A percentile compares a stretch with the other conserved stretches of the same genome.
These are phyloP conservation scores for Aspergillus indologenus DNA, from an alignment of 495 filamentous ascomycete genomes.

Conservation along the genomic window DNA sequence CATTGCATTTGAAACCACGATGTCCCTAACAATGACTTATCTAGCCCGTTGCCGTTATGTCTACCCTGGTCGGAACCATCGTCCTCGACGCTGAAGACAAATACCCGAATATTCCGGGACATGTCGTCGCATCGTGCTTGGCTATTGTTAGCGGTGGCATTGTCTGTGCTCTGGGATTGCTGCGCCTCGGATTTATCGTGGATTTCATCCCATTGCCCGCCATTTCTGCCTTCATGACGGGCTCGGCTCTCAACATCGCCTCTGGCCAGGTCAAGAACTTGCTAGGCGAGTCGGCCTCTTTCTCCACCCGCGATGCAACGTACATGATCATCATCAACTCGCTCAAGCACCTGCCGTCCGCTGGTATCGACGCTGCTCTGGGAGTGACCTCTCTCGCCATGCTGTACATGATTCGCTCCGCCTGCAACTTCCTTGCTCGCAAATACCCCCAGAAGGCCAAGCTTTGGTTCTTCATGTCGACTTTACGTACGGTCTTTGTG, in stretches of 20 bases:
- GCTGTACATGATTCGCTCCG: conserved; percentile 76
- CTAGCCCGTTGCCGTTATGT: conserved; percentile 94
- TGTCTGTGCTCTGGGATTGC: conserved; percentile 74
- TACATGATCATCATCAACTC: conserved; percentile 87
- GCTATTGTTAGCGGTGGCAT: conserved; percentile 80
- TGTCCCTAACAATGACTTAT: conserved; percentile 17
- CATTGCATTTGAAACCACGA: background rate
- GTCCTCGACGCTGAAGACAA: conserved; percentile 55
- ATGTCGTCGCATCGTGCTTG: conserved; percentile 74
- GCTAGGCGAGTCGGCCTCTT: conserved; percentile 73
- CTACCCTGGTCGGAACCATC: conserved; percentile 80
- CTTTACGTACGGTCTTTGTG: conserved; percentile 85
- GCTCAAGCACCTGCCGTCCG: conserved; percentile 66
- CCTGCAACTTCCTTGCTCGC: conserved; percentile 64
- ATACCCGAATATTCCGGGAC: conserved; percentile 55
- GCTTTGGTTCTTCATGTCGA: conserved; percentile 83
- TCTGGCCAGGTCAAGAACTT: conserved; percentile 81
- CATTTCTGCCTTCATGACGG: conserved; percentile 97
- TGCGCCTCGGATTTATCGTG: conserved; percentile 85
- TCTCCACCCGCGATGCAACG: conserved; percentile 73
- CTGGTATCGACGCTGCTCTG: conserved; percentile 80
- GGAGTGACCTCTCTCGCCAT: conserved; percentile 78
- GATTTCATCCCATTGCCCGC: conserved; percentile 91
- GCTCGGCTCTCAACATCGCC: conserved; percentile 87
- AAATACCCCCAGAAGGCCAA: conserved; percentile 69